Percentiles rank a stretch among this genome's conserved stretches.
Evolutionary conservation across 345 rosid species (phyloP).

Genomic region (Ricinus communis): DNA sequence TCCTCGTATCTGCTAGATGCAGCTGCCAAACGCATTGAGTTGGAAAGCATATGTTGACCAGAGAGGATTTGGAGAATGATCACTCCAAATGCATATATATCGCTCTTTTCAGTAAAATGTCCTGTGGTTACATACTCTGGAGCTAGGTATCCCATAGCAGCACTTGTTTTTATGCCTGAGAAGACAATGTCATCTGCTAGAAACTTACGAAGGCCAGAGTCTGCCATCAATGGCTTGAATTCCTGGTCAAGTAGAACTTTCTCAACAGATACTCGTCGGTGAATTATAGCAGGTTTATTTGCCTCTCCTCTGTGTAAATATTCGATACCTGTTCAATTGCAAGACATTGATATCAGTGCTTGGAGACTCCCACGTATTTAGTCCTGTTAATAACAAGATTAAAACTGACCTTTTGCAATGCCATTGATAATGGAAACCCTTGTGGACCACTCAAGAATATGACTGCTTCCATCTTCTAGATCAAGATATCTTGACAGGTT

Average conservation of each 20-base stretch:
- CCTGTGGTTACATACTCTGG: constrained; percentile 94
- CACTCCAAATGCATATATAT: constrained; percentile 86
- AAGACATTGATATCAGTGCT: neutral
- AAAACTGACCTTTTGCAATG: constrained; percentile 81
- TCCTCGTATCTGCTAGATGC: constrained; percentile 52
- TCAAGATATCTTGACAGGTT: constrained; percentile 73
- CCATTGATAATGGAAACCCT: constrained; percentile 76
- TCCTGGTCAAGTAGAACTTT: constrained; percentile 79
- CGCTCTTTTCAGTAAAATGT: constrained; percentile 77
- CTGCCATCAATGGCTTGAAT: constrained; percentile 78
- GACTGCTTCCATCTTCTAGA: constrained; percentile 46
- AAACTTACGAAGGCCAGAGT: constrained; percentile 74
- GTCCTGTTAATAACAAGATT: too few species aligned
- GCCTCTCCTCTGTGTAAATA: constrained; percentile 67
- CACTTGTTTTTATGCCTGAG: constrained; percentile 76
- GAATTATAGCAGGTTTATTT: constrained; percentile 58
- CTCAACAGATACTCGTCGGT: constrained; percentile 76
- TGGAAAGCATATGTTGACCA: constrained; percentile 60
- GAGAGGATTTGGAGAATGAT: constrained; percentile 80
- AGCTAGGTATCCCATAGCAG: too few species aligned
- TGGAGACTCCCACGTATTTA: too few species aligned
- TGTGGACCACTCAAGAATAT: constrained; percentile 66
- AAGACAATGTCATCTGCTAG: constrained; percentile 83
- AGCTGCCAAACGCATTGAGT: constrained; percentile 58
- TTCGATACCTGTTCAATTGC: constrained; percentile 55